phyloP scores from a whole-genome alignment of 495 filamentous ascomycete species.

The Penicillium ucsense region DNA sequence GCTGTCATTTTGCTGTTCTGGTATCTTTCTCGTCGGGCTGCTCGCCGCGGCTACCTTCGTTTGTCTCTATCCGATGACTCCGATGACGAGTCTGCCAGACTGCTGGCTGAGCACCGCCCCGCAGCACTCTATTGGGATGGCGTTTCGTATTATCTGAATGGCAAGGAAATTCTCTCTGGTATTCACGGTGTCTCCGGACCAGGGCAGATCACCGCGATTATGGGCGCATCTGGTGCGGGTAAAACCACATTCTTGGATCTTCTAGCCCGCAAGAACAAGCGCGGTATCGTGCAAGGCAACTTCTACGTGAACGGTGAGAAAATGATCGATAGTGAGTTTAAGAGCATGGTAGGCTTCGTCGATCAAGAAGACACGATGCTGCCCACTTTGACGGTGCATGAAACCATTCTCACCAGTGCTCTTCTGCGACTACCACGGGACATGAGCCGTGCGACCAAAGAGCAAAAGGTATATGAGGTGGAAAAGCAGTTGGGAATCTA shows the following conservation, averaged over 20 bases:
- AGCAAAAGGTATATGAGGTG: conserved; percentile 82
- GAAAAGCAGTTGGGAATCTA: conserved; percentile 91
- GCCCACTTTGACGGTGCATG: conserved; percentile 91
- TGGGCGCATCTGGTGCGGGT: conserved; percentile 94
- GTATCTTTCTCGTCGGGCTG: conserved; percentile 71
- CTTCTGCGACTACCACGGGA: conserved; percentile 80
- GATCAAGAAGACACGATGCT: conserved; percentile 99
- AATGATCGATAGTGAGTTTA: conserved; percentile 75
- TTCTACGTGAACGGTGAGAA: conserved; percentile 94
- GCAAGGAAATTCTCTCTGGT: conserved; percentile 71
- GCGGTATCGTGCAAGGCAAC: conserved; percentile 65
- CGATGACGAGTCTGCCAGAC: conserved; percentile 77
- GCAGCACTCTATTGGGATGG: conserved; percentile 83
- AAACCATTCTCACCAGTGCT: conserved; percentile 92
- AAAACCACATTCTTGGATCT: conserved; percentile 98
- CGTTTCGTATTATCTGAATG: conserved; percentile 77
- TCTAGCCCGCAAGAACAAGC: conserved; percentile 94
- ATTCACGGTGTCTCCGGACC: conserved; percentile 79
- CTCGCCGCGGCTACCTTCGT: conserved; percentile 54
- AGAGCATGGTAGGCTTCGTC: conserved; percentile 87
- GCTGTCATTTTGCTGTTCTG: conserved; percentile 73
- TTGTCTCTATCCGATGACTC: conserved; percentile 76
- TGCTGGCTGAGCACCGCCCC: conserved; percentile 84
- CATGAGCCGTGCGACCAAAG: conserved; percentile 78
- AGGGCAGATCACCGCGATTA: conserved; percentile 90